These are phyloP conservation scores for Starmerella lactis-condensi DNA, from an alignment of 805 yeast species.

Conservation along the genomic window DNA sequence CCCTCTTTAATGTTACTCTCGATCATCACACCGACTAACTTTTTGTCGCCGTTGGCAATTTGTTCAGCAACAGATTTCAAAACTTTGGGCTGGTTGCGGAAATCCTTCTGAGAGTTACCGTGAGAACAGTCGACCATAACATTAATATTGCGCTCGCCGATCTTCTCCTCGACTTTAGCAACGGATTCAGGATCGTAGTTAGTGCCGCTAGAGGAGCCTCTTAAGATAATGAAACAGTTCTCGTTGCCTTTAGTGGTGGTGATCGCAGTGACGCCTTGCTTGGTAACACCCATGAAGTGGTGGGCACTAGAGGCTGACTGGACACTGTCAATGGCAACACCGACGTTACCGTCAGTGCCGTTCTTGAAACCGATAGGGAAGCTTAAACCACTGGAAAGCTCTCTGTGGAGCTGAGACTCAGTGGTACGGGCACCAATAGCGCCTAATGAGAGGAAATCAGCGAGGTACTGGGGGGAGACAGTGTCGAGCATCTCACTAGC, in stretches of 20 bases:
- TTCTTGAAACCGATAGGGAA: slow-evolving; percentile 98
- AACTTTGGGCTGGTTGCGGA: slow-evolving; percentile 90
- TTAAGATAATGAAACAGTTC: slow-evolving; percentile 78
- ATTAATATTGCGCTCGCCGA: slow-evolving; percentile 31
- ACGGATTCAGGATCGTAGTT: slow-evolving; percentile 77
- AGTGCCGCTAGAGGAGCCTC: slow-evolving; percentile 92
- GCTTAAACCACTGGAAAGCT: slow-evolving; percentile 90
- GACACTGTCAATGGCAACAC: slow-evolving; percentile 86
- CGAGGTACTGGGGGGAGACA: slow-evolving; percentile 85
- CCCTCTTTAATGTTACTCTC: slow-evolving; percentile 88
- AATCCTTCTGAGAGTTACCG: slow-evolving; percentile 89
- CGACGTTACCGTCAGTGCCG: slow-evolving; percentile 90
- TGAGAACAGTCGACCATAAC: slow-evolving; percentile 96
- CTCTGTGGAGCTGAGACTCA: slow-evolving; percentile 94
- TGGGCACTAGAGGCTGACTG: slow-evolving; percentile 81
- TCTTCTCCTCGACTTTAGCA: slow-evolving; percentile 48
- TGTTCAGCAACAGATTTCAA: slow-evolving; percentile 65
- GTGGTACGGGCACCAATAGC: slow-evolving; percentile 99
- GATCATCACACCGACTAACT: slow-evolving; percentile 84
- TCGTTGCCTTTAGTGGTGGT: slow-evolving; percentile 91
- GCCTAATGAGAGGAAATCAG: slow-evolving; percentile 81
- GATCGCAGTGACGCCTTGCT: slow-evolving; percentile 92
- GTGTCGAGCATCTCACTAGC: slow-evolving; percentile 98
- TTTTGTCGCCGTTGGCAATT: slow-evolving; percentile 58
- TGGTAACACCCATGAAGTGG: slow-evolving; percentile 93